Base-by-base conservation (phyloP, 2,329 filamentous ascomycete genomes). In the Trematosphaeria pertusa region DNA sequence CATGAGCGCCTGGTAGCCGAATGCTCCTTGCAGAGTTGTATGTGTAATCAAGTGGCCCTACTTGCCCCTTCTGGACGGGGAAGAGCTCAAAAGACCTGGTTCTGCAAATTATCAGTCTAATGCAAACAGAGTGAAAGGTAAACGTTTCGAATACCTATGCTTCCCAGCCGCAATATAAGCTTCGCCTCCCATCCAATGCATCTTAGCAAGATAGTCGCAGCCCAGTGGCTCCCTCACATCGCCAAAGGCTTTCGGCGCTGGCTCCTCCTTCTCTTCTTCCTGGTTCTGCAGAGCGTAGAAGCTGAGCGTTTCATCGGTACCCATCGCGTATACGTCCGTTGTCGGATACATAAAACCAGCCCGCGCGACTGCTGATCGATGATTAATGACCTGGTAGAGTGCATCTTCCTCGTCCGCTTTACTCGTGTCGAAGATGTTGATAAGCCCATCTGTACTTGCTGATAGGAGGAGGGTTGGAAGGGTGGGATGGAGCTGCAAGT, bases 361-460 rank as follows among this genome's bases (percentile, higher is more conserved):
- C 56, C 84, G 87, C 68, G 91, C 88, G 54, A 93, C 82, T 0
- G 88, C 89, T 24, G 86, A 83, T 28, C 83, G 81, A 64, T 89
- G 87, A 70, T 93, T 93, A 67, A 92, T 85, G 10, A 90, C 88
- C 71, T 91, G 87, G 48, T 88, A 77, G 15, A 91, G 76, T 1
- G 89, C 85, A 36, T 93, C 89, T 64, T 93, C 89, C 71, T 93
- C 89, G 47, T 89, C 80, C 6, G 55, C 54, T 36, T 71, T 62
- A 37, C 80, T 78, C 14, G 83, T 87, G 73, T 94, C 86, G 72
- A 87, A 89, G 35, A 93, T 76, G 63, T 88, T 91, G 60, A 93
- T 81, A 1, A 93, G 81, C 5, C 88, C 88, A 70, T 94, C 89
- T 11, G 88, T 93, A 28, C 87, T 90, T 33, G 87, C 88, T 1